Percentiles rank a stretch among this genome's conserved stretches.
phyloP scores from a whole-genome alignment of 73 alveolate species.

The Paramecium tetraurelia region DNA sequence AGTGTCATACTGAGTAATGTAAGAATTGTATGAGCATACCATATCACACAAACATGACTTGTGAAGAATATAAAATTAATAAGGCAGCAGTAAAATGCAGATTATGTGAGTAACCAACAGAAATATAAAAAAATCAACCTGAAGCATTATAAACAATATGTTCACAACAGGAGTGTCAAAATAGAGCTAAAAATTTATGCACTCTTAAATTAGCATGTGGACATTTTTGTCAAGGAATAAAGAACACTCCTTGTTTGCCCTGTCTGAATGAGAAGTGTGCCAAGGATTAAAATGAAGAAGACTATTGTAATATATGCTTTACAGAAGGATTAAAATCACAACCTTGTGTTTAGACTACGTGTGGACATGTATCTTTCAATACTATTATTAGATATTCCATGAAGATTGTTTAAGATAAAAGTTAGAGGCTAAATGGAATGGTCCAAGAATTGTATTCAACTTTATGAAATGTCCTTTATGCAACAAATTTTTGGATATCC shows the following conservation, averaged over 20 bases:
- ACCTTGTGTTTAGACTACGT: conserved; percentile 51
- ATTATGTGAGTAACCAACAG: conserved; percentile 43
- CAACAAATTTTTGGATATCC: conserved; percentile 44
- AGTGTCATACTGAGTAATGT: conserved; percentile 43
- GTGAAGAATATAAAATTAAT: background rate
- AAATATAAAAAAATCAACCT: background rate
- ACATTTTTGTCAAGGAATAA: conserved; percentile 59
- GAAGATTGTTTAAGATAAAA: conserved; percentile 56
- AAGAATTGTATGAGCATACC: background rate
- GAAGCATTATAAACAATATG: conserved; percentile 49
- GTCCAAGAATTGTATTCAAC: conserved; percentile 74
- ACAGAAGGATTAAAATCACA: conserved; percentile 63
- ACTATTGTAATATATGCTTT: conserved; percentile 64
- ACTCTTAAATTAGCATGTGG: conserved; percentile 39
- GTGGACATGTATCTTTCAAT: conserved; percentile 32
- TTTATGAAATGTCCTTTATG: conserved; percentile 66
- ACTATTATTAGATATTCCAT: conserved; percentile 41
- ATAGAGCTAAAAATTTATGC: conserved; percentile 20
- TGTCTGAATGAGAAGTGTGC: conserved; percentile 37
- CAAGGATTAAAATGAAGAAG: conserved; percentile 40
- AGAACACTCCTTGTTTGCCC: conserved; percentile 44
- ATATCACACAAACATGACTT: conserved; percentile 6
- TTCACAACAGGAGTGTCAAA: background rate
- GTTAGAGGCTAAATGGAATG: conserved; percentile 70
- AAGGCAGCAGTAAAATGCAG: conserved; percentile 15